Evolutionary conservation across 139 green algal species (phyloP), one percentile per base, ranked within the genome.

Genomic region (Chlorella sp.): DNA sequence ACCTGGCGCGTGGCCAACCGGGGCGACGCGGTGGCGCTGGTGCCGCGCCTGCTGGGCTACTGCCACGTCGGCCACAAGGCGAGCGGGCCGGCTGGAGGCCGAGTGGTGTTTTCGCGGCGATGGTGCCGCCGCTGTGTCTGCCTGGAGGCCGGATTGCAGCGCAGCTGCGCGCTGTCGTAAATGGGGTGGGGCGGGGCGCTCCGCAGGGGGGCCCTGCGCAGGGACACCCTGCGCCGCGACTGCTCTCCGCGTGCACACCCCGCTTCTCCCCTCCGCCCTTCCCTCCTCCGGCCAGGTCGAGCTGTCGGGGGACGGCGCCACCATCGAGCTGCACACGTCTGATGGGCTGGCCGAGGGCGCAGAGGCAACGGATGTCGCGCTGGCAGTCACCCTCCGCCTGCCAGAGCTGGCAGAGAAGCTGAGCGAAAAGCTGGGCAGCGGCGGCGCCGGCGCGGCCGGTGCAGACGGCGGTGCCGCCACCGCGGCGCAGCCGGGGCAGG

Each of bases 1-100:
- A 82, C 77, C 15, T 97, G 88, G 87, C 83, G 90, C 29, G 70
- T 97, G 11, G 87, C 87, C 65, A 96, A 95, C 79, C 66, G 46
- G 15, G 80, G 86, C 41, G 90, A 97, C 79, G 87, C 91, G 40
- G 81, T 96, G 1, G 65, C 84, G 25, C 74, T 76, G 27, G 83
- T 96, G 2, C 92, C 92, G 5, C 80, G 89, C 27, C 77, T 96
- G 69, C 69, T 75, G 53, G 69, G 76, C 41, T 96, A 95, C 77
- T 79, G 73, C 45, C 91, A 95, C 59, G 86, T 95, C 42, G 73
- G 78, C 17, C 76, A 87, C 59, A 79, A 77, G 25, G 84, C 89
- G 43, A 23, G 40, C 45, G 51, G 86, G 50, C 42, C 25, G 6
- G 7, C 29, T 0, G 77, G 83, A 6, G 82, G 82, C 3, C 4